These are phyloP conservation scores for Neovahlkampfia damariscottae DNA, from an alignment of 78 protist species.

Conservation along the genomic window DNA sequence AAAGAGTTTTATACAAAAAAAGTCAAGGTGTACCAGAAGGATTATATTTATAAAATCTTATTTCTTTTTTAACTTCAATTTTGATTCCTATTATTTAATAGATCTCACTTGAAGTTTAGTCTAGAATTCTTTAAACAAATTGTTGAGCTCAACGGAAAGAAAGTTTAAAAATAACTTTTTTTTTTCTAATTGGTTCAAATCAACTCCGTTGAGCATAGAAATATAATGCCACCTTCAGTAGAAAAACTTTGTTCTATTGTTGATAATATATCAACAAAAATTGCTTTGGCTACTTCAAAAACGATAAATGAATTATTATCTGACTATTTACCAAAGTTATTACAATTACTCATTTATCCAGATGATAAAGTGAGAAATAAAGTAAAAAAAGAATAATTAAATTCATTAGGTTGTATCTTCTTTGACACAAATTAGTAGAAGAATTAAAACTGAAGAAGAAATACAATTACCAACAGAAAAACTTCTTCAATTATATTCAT, in stretches of 20 bases:
- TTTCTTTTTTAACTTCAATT: no score
- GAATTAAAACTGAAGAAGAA: not conserved
- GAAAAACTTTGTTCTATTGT: not conserved
- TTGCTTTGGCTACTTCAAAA: not conserved
- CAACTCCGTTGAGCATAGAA: no score
- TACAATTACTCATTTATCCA: not conserved
- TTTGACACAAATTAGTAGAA: not conserved
- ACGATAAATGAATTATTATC: not conserved
- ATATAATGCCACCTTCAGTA: no score
- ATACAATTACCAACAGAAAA: not conserved
- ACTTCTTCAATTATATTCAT: not conserved
- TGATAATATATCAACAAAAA: not conserved
- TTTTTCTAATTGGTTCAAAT: no score
- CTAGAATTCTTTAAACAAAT: no score
- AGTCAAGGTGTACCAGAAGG: constrained; percentile 77
- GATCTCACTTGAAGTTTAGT: no score
- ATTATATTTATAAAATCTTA: constrained; percentile 68
- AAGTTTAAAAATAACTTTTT: no score
- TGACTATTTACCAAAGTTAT: not conserved
- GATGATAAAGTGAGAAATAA: not conserved
- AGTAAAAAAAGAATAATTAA: no score
- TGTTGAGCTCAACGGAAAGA: no score
- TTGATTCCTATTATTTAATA: no score
- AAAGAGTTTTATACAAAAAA: constrained; percentile 93
- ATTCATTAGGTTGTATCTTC: no score